phyloP scores from a whole-genome alignment of 306 rosid genomes.

The Cyclanthera cordifolia region DNA sequence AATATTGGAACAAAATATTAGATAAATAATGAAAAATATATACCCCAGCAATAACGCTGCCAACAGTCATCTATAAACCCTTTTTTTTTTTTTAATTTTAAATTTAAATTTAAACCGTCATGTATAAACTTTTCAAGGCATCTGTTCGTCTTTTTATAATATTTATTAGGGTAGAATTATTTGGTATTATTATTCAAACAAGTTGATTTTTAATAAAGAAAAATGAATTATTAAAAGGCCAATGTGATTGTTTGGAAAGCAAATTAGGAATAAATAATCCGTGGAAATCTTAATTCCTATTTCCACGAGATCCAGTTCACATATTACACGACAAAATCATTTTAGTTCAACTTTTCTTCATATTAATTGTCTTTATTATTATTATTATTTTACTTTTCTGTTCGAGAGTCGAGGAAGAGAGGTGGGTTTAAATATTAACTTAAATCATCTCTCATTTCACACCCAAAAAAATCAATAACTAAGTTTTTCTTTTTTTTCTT shows the following conservation, averaged over 20 bases:
- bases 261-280: constrained; percentile 17
- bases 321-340: constrained; percentile 13
- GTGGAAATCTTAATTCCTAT: constrained; percentile 5
- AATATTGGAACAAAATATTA: neutral
- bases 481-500: too few species aligned
- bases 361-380: neutral
- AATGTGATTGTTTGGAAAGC: constrained; percentile 18
- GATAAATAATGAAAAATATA: neutral
- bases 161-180: neutral
- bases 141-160: neutral
- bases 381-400: neutral
- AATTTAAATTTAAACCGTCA: too few species aligned
- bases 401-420: constrained; percentile 8
- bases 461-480: neutral
- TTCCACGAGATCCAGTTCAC: constrained; percentile 10
- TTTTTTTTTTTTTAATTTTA: too few species aligned
- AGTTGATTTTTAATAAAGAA: neutral
- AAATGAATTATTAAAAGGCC: neutral
- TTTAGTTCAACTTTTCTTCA: neutral
- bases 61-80: constrained; percentile 6
- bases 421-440: neutral
- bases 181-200: constrained; percentile 7
- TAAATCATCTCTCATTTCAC: neutral
- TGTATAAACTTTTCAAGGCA: neutral
- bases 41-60: neutral